These are phyloP conservation scores for Lunularia cruciata DNA, from an alignment of 225 moss, liverwort and hornwort species.

Conservation along the genomic window DNA sequence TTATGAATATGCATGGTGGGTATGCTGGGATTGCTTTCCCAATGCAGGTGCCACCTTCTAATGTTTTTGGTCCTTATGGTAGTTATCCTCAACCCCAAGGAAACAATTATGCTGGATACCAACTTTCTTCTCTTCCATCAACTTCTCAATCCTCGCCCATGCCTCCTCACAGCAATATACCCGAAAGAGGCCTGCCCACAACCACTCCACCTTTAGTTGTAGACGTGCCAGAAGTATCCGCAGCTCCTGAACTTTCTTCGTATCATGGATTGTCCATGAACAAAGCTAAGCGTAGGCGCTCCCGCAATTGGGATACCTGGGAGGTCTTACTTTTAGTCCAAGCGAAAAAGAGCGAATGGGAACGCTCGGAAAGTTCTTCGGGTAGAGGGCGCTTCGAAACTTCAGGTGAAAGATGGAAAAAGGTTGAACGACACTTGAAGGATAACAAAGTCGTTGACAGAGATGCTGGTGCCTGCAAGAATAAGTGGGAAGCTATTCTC, in stretches of 20 bases:
- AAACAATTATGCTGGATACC: slow-evolving; percentile 36
- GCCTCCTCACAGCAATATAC: slow-evolving; percentile 6
- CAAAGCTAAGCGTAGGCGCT: slow-evolving; percentile 37
- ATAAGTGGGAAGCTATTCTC: slow-evolving; percentile 43
- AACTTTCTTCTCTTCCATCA: slow-evolving; percentile 27
- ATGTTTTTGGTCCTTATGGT: slow-evolving; percentile 22
- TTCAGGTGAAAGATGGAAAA: slow-evolving; percentile 43
- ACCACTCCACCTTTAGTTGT: slow-evolving; percentile 5
- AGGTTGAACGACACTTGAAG: slow-evolving; percentile 33
- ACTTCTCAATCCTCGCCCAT: slow-evolving; percentile 24
- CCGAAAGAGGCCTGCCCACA: slow-evolving; percentile 20
- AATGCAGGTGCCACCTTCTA: slow-evolving; percentile 30
- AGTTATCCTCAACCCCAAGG: slow-evolving; percentile 18
- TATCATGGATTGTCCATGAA: slow-evolving; percentile 25
- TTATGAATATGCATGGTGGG: slow-evolving; percentile 22
- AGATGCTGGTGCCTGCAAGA: slow-evolving; percentile 39
- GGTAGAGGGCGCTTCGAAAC: slow-evolving; percentile 35
- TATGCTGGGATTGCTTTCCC: slow-evolving; percentile 34
- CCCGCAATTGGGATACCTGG: slow-evolving; percentile 45
- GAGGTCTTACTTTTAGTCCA: slow-evolving; percentile 44
- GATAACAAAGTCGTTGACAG: slow-evolving; percentile 38
- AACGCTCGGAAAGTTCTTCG: slow-evolving; percentile 26
- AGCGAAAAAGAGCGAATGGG: slow-evolving; percentile 45
- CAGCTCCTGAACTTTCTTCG: slow-evolving; percentile 23
- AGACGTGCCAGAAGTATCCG: slow-evolving; percentile 23